Base-by-base conservation (phyloP, 495 filamentous ascomycete genomes). In the Penicillium canariense region DNA sequence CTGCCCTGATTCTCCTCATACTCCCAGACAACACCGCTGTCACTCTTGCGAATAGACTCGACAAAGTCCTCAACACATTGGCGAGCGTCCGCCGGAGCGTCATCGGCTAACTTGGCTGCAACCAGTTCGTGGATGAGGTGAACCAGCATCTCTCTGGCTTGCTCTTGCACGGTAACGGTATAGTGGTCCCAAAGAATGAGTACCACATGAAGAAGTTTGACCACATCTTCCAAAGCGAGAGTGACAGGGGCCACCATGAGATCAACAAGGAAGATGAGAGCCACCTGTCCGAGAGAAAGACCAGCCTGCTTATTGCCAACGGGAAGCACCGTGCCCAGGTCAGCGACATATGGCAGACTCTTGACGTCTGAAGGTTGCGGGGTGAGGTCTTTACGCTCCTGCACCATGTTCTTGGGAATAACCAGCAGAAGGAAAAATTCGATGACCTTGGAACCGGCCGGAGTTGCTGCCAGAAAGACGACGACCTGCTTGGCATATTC, bases 401-500 rank as follows among this genome's bases (percentile, higher is more conserved):
- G 84, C 2, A 95, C 88, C 91, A 97, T 96, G 23, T 90, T 86
- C 66, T 89, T 94, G 1, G 91, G 91, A 4, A 81, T 87, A 36
- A 97, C 91, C 55, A 96, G 90, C 71, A 92, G 77, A 38, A 97
- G 70, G 47, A 98, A 80, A 57, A 96, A 96, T 61, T 98, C 95
- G 15, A 98, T 86, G 18, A 98, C 90, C 63, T 94, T 95, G 30
- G 87, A 85, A 10, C 92, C 91, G 17, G 90, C 93, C 34, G 88
- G 89, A 0, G 94, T 96, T 61, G 89, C 90, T 2, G 94, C 91
- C 4, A 98, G 71, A 66, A 97, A 96, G 0, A 97, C 94, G 20
- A 97, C 90, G 30, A 98, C 89, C 70, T 98, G 94, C 73, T 97
- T 97, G 3, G 94, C 91, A 66, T 90, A 96, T 56, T 96, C 90